Percentiles rank a stretch among this genome's conserved stretches.
These are phyloP conservation scores for Aspergillus cejpii DNA, from an alignment of 2,329 filamentous ascomycete genomes.

Conservation along the genomic window DNA sequence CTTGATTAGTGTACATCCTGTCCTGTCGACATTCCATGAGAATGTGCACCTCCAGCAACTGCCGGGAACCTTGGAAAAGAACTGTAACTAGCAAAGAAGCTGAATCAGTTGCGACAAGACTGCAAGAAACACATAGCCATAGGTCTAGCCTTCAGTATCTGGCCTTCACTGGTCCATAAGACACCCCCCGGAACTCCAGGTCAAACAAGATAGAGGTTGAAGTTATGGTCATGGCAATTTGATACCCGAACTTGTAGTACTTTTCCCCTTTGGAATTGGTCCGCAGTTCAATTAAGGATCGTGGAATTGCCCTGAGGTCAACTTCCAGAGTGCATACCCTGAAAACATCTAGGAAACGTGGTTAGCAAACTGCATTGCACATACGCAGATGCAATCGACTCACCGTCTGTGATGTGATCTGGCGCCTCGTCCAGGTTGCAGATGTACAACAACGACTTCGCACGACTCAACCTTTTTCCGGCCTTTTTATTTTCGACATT, in stretches of 20 bases:
- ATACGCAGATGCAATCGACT: accelerated
- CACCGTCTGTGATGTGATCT: not conserved
- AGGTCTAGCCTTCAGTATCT: too few species aligned
- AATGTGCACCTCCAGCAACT: too few species aligned
- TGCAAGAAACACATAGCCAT: too few species aligned
- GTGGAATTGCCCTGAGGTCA: conserved; percentile 19
- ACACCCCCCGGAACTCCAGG: conserved; percentile 21
- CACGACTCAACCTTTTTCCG: not conserved
- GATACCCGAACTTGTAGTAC: conserved; percentile 11
- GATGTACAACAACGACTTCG: conserved; percentile 1
- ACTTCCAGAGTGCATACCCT: conserved; percentile 14
- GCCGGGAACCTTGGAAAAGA: too few species aligned
- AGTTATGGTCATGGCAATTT: conserved; percentile 16
- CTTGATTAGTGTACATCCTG: too few species aligned
- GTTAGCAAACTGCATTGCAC: conserved; percentile 1
- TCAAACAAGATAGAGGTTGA: conserved; percentile 23
- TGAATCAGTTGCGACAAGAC: too few species aligned
- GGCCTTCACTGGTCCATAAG: conserved; percentile 19
- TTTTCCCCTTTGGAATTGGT: conserved; percentile 12
- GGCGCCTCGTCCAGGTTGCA: conserved; percentile 7
- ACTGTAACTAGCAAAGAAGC: too few species aligned
- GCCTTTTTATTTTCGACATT: accelerated
- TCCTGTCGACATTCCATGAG: too few species aligned
- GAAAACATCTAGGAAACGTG: conserved; percentile 5
- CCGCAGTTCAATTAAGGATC: conserved; percentile 10